Percentiles rank a stretch among this genome's conserved stretches.
These are phyloP conservation scores for Aspergillus avenaceus DNA, from an alignment of 495 filamentous ascomycete species.

Conservation along the genomic window DNA sequence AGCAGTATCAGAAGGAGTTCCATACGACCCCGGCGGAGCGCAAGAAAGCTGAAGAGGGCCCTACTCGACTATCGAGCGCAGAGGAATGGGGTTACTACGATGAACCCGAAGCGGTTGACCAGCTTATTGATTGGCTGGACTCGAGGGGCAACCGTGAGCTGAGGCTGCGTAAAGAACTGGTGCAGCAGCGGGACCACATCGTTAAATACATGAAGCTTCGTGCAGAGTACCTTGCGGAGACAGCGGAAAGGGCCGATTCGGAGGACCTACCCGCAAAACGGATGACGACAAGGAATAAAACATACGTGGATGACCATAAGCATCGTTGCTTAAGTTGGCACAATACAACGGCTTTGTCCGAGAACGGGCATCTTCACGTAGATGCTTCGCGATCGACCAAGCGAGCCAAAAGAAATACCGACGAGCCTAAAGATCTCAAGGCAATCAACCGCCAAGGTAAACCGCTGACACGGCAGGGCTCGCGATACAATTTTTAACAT, in stretches of 20 bases:
- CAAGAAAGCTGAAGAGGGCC: constrained; percentile 81
- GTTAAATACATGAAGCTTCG: constrained; percentile 74
- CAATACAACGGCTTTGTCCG: constrained; percentile 70
- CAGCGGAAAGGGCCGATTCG: constrained; percentile 49
- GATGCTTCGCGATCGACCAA: constrained; percentile 66
- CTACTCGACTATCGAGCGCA: constrained; percentile 71
- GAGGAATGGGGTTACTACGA: constrained; percentile 89
- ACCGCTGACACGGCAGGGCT: constrained; percentile 43
- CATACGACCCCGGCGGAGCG: constrained; percentile 79
- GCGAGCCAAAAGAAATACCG: constrained; percentile 49
- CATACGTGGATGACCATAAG: constrained; percentile 53
- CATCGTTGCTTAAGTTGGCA: constrained; percentile 79
- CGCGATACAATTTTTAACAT: constrained; percentile 38
- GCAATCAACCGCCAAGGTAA: constrained; percentile 47
- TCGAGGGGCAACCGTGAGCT: constrained; percentile 75
- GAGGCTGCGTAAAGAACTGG: constrained; percentile 80
- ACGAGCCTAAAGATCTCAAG: constrained; percentile 41
- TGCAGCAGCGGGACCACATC: constrained; percentile 73
- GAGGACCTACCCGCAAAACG: constrained; percentile 60
- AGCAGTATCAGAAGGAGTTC: constrained; percentile 58
- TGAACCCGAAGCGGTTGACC: constrained; percentile 69
- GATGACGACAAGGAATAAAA: constrained; percentile 73
- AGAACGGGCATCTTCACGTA: constrained; percentile 79
- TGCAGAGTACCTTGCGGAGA: constrained; percentile 60
- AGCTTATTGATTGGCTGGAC: constrained; percentile 84